Evolutionary conservation across 352 stramenopile genomes (phyloP), one percentile per base, ranked within the genome.

Genomic region (Phytophthora pisi): DNA sequence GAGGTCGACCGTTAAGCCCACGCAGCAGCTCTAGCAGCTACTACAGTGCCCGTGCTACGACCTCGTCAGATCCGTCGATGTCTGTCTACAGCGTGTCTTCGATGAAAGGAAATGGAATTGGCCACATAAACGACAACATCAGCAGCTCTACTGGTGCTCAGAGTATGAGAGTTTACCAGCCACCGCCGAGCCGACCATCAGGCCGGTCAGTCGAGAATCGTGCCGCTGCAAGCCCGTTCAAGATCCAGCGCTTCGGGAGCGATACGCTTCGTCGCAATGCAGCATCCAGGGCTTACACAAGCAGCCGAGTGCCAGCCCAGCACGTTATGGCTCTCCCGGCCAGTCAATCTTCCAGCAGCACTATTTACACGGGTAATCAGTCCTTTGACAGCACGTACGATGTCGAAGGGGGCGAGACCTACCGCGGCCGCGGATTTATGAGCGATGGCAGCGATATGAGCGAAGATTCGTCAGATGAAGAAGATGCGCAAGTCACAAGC

Each of bases 361-460:
- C 36, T 26, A 57, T 23, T 43, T 67, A 62, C 36, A 45, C 46
- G 4, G 40, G 38, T 6, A 79, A 64, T 4, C 57, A 77, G 47
- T 77, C 72, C 9, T 58, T 79, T 5, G 72, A 79, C 57, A 77
- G 64, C 51, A 68, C 60, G 40, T 74, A 72, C 53, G 61, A 77
- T 34, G 61, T 71, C 24, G 58, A 72, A 13, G 61, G 40, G 26
- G 64, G 42, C 16, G 68, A 74, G n/a, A 66, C 64, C n/a, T 78
- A 79, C 51, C 67, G 74, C 13, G 68, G 68, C 0, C 56, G 57
- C 5, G 58, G 55, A 6, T 73, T 36, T 51, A 61, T 61, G 36
- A 81, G 53, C 23, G 66, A 83, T 42, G 60, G 61, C 3, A 73
- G 57, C 24, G 65, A 70, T 8, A 53, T 59, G 56, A 75, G 61